phyloP scores from a whole-genome alignment of 2,329 filamentous ascomycete species.

The Emmonsiellopsis sp. region DNA sequence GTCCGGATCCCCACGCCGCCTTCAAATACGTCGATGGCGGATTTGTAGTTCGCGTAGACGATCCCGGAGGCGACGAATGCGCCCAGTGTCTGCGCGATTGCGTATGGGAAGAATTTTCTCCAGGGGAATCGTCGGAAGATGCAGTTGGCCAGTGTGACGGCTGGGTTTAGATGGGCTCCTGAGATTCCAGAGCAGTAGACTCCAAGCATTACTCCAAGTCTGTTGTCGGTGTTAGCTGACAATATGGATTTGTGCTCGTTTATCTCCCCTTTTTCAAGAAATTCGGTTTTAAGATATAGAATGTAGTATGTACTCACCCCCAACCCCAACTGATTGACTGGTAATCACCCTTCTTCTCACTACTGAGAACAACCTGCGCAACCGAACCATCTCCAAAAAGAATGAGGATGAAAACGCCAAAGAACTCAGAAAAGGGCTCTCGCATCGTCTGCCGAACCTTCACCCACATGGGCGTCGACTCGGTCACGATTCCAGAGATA shows the following conservation, averaged over 20 bases:
- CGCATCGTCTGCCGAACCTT: slow-evolving; percentile 42
- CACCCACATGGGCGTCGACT: slow-evolving; percentile 40
- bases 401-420: slow-evolving; percentile 59
- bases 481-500: not conserved
- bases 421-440: slow-evolving; percentile 59
- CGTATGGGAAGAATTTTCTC: slow-evolving; percentile 61
- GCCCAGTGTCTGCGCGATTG: slow-evolving; percentile 56
- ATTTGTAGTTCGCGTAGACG: slow-evolving; percentile 56
- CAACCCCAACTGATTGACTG: slow-evolving; percentile 46
- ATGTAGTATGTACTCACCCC: slow-evolving; percentile 26
- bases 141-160: slow-evolving; percentile 62
- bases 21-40: slow-evolving; percentile 56
- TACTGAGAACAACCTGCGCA: slow-evolving; percentile 57
- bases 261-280: not conserved
- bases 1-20: slow-evolving; percentile 51
- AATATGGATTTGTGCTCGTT: not conserved
- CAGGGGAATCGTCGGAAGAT: slow-evolving; percentile 60
- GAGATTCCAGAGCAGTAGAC: slow-evolving; percentile 53
- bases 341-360: slow-evolving; percentile 36
- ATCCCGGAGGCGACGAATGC: slow-evolving; percentile 54
- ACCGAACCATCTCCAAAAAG: slow-evolving; percentile 64
- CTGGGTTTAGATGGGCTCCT: slow-evolving; percentile 61
- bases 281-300: not conserved
- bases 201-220: slow-evolving; percentile 59
- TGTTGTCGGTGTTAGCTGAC: slow-evolving; percentile 17